A percentile compares a stretch with the other conserved stretches of the same genome.
Evolutionary conservation across 176 grass and related monocot genomes (phyloP).

Genomic region (Triticum timopheevii): DNA sequence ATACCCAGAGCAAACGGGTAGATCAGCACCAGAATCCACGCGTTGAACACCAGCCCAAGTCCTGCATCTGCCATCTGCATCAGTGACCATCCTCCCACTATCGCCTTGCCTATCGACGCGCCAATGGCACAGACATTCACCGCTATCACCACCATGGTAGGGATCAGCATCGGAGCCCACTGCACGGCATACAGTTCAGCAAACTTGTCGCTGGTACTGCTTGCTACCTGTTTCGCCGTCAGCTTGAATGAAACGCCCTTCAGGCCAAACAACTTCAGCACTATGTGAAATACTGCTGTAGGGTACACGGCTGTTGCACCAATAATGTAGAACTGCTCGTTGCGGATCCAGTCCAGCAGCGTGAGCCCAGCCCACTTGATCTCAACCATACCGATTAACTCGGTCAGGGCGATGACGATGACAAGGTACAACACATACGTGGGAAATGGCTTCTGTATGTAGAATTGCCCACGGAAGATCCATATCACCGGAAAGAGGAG

Average conservation of each 20-base stretch:
- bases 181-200: constrained; percentile 43
- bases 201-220: constrained; percentile 34
- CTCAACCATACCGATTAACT: constrained; percentile 43
- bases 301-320: constrained; percentile 57
- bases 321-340: constrained; percentile 60
- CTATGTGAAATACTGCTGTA: constrained; percentile 39
- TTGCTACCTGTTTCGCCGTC: constrained; percentile 38
- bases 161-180: constrained; percentile 37
- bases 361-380: constrained; percentile 51
- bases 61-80: constrained; percentile 48
- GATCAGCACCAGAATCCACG: constrained; percentile 45
- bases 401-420: constrained; percentile 33
- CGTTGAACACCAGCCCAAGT: constrained; percentile 42
- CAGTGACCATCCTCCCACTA: constrained; percentile 39
- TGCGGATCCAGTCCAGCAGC: constrained; percentile 51
- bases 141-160: constrained; percentile 31
- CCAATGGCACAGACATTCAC: constrained; percentile 42
- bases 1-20: constrained; percentile 44
- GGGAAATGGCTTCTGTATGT: constrained; percentile 57
- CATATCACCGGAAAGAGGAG: constrained; percentile 49
- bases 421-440: constrained; percentile 46
- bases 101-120: constrained; percentile 34
- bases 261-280: constrained; percentile 38
- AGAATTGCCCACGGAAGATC: constrained; percentile 51
- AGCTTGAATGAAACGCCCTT: constrained; percentile 60